Base-by-base conservation (phyloP, 208 protist species). In the Wallacemonas sp. region DNA sequence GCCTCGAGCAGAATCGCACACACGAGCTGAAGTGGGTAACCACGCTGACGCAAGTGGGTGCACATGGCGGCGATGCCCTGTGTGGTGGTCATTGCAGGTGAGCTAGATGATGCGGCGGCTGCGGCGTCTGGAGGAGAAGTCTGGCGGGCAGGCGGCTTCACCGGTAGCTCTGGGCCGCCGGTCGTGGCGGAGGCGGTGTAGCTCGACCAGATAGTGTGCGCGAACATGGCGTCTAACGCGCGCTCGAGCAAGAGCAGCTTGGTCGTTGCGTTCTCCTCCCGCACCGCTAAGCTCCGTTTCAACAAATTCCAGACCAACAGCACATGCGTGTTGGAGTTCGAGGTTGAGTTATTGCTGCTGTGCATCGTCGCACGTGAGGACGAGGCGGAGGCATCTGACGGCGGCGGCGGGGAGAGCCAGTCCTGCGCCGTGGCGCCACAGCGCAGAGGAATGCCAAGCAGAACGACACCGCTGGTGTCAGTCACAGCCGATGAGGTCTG, bases 1-100 rank as follows among this genome's bases (percentile, higher is more conserved):
- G 72, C 70, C 66, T 86, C 80, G 8, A 86, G 64, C 3, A 82
- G 60, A 51, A 86, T 66, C 36, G 70, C 76, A 51, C 80, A 86
- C 26, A 72, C 62, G 17, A 86, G 66, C 15, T n/a, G 39, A 4
- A 58, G 51, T 0, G 80, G 80, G 41, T 47, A 74, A 24, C 82
- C 71, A 30, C 64, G 60, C 34, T 58, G 51, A 0, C 21, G 28
- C 9, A 58, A 24, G 51, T 58, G 51, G 11, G 17, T 26, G 21
- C 63, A 56, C 21, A 76, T 51, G 21, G 70, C 62, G 14, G 72
- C 66, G 1, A 67, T 56, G 22, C 74, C 17, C n/a, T 24, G 55
- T 9, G 49, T 44, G 24, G 47, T 14, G 12, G 47, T 0, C 44
- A 19, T 22, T 19, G 19, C 44, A 11, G 44, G n/a, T n/a, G n/a